Base-by-base conservation (phyloP, 257 asterid genomes). In the Scutellaria galericulata region DNA sequence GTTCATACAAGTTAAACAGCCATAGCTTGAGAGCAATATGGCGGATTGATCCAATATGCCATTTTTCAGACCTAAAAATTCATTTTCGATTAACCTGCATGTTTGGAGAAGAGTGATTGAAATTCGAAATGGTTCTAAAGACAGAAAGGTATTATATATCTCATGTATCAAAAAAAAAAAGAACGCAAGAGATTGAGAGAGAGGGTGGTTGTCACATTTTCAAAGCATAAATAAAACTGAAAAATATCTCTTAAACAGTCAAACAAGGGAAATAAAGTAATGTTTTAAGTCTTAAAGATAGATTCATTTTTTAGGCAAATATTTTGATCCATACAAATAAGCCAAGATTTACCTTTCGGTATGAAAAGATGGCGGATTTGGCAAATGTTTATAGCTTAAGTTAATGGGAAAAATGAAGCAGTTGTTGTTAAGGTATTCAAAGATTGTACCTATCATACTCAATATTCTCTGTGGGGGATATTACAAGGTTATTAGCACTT, bases 1-100 rank as follows among this genome's bases (percentile, higher is more conserved):
- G 84, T 94, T 83, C 93, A 91, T 91, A 81, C 84, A 83, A 70
- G 92, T 89, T 81, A 94, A 83, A 76, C 96, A 91, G 60, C 98
- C 98, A 51, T 88, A 83, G 83, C 92, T 86, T 72, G 99, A 94
- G 71, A 94, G 96, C 82, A 94, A 74, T 68, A 94, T 90, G 71
- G 99, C 99, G 4, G 99, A 94, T 74, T 94, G 99, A 86, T 94
- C 99, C 85, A 91, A 70, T 87, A 94, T 94, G 72, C 99, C 99
- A 83, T 91, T 94, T 80, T 77, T 89, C 78, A 94, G 75, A 67
- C 99, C 99, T 67, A 94, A 83, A 80, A 85, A 94, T 80, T 86
- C 99, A 74, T 94, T 94, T 82, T 94, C 99, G 70, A 94, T 91
- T 75, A 91, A 77, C 89, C 99, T 94, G 86, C 86, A 84, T 27